These are phyloP conservation scores for Nitzschia sp. DNA, from an alignment of 108 stramenopile species.

Conservation along the genomic window DNA sequence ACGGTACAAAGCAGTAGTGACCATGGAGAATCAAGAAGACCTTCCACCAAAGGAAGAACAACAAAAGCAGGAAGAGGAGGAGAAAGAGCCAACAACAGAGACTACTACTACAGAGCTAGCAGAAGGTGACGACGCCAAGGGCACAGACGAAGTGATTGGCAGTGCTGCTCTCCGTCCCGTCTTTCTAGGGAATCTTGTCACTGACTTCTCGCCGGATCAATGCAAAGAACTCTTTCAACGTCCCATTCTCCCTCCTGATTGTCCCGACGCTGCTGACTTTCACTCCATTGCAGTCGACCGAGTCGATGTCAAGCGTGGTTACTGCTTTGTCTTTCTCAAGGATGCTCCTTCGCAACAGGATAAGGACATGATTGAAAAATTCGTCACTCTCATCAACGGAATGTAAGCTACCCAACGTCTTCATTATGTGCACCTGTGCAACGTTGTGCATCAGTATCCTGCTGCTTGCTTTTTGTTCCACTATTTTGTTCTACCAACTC, in stretches of 20 bases:
- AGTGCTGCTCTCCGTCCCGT: slow-evolving; percentile 60
- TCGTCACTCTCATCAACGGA: slow-evolving; percentile 73
- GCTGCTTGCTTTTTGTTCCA: background rate
- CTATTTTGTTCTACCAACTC: background rate
- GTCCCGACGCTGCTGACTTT: slow-evolving; percentile 5
- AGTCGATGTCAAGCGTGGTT: slow-evolving; percentile 81
- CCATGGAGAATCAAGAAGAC: background rate
- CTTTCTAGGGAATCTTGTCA: slow-evolving; percentile 71
- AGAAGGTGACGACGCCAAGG: background rate
- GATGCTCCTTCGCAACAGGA: slow-evolving; percentile 60
- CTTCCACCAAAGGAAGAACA: background rate
- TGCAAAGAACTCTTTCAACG: slow-evolving; percentile 51
- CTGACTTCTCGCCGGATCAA: slow-evolving; percentile 46
- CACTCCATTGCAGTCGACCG: slow-evolving; percentile 62
- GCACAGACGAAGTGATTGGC: slow-evolving; percentile 13
- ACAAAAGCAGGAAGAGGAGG: background rate
- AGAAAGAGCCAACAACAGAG: background rate
- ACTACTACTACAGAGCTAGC: background rate
- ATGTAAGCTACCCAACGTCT: slow-evolving; percentile 58
- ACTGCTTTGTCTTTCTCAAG: slow-evolving; percentile 83
- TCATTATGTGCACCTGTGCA: slow-evolving; percentile 30
- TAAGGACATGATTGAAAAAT: slow-evolving; percentile 64
- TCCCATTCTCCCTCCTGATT: slow-evolving; percentile 44
- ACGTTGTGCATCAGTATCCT: background rate
- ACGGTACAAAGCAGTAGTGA: too few species aligned